phyloP scores from a whole-genome alignment of 2,329 filamentous ascomycete genomes.

The Epicoccum sorghinum region DNA sequence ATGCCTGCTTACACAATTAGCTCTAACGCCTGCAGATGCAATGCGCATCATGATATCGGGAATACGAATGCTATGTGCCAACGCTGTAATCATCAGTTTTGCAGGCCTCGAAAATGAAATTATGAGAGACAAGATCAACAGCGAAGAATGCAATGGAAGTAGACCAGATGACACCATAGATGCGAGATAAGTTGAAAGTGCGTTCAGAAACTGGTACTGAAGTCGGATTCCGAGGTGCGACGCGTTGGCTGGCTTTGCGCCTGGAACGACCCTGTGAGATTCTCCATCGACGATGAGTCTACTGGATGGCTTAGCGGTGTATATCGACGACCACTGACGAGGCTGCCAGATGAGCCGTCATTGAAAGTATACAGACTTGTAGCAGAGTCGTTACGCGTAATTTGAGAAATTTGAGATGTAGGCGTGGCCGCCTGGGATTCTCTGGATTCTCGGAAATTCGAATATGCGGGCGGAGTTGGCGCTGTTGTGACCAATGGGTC shows the following conservation, averaged over 20 bases:
- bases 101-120: too few relatives aligned
- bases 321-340: conserved; percentile 7
- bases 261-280: conserved; percentile 5
- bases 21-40: background rate
- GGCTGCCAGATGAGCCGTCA: background rate
- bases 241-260: background rate
- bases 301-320: conserved; percentile 15
- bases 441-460: conserved; percentile 30
- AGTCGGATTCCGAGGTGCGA: conserved; percentile 22
- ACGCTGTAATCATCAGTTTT: too few relatives aligned
- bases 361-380: conserved; percentile 3
- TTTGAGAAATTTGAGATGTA: background rate
- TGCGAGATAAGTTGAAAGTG: background rate
- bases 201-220: conserved; percentile 23
- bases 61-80: background rate
- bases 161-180: background rate
- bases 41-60: background rate
- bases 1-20: background rate
- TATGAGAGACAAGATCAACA: too few relatives aligned
- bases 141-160: too few relatives aligned
- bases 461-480: conserved; percentile 17
- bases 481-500: conserved; percentile 25
- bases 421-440: background rate
- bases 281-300: conserved; percentile 10
- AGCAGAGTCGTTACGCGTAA: conserved; percentile 3